Base-by-base conservation (phyloP, 352 stramenopile genomes). In the Plasmopara viticola region DNA sequence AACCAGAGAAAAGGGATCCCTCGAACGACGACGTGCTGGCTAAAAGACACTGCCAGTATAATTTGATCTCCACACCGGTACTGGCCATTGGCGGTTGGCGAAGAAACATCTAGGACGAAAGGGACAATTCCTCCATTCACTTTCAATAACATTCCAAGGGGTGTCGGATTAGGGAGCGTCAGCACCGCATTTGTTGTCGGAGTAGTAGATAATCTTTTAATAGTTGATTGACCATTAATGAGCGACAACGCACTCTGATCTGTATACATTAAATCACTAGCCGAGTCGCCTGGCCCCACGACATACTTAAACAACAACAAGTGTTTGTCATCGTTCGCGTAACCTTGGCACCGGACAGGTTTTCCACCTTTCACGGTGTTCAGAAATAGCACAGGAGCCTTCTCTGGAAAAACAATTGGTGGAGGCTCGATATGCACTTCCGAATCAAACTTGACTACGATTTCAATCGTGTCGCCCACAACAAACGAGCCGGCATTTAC, bases 191-290 rank as follows among this genome's bases (percentile, higher is more conserved):
- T 61, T 6, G 79, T 92, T 13, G 51, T 87, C 4, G 84, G 81
- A 0, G 70, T 91, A 8, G 84, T 92, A 0, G 84, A 87, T 17
- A 90, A 89, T n/a, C 84, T 58, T 47, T 86, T 86, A 59, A 94
- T 91, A 17, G 74, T 68, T 12, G 66, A 76, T 58, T 92, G 84
- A 0, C 66, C 76, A 41, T 75, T 90, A 66, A 90, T 92, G 13
- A 93, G 62, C 0, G 80, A 88, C 25, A 94, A 66, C 4, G 84
- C 66, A 12, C 69, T 64, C 7, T 64, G 55, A 37, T 76, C 58
- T 0, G 81, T 43, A 51, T 91, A 90, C 38, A 47, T 78, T 39
- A 94, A 57, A 17, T 90, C 62, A 7, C 51, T 28, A 29, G 73
- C 50, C 9, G 69, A 25, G 39, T 94, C 84, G 0, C 78, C 78